Base-by-base conservation (phyloP, 2,329 filamentous ascomycete genomes). In the Alternaria sp. region DNA sequence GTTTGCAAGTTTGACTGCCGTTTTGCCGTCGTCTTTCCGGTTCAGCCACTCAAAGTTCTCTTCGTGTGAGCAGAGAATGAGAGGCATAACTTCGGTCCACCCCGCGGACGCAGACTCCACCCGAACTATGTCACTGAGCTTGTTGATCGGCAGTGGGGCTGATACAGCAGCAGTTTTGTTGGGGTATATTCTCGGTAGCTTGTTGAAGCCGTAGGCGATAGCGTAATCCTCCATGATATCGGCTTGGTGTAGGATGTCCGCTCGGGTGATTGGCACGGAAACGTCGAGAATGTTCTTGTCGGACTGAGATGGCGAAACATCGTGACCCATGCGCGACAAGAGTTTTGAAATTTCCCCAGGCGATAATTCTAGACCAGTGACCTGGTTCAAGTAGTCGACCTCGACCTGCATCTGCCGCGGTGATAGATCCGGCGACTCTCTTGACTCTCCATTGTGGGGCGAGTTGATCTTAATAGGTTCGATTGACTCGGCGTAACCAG, bases 181-280 rank as follows among this genome's bases (percentile, higher is more conserved):
- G 8, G 93, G 93, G 72, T 94, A 92, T 48, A 90, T 88, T 51
- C 93, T 89, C 1, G 94, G 93, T 17, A 99, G 88, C 63, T 91
- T 92, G 84, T 99, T 99, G 86, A 97, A 99, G 66, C 96, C 95
- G 78, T 98, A 97, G 52, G 92, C 93, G 65, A 99, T 95, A 39
- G 93, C 95, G 21, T 96, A 89, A 75, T 99, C 96, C 81, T 99
- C 95, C 94, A 99, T 99, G 68, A 99, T 91, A 76, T 99, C 95
- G 71, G 93, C 96, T 75, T 97, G 91, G 79, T 99, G 95, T 31
- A 99, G 88, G 40, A 99, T 90, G 77, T 99, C 95, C 46, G 95
- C 94, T 62, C 95, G 88, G 45, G 93, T 98, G 31, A 93, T 87
- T 8, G 95, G 95, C 24, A 98, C 86, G 34, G 89, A 85, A 28